Evolutionary conservation across 2,329 filamentous ascomycete species (phyloP), one percentile per base, ranked within the genome.

Genomic region (Xylaria digitata): DNA sequence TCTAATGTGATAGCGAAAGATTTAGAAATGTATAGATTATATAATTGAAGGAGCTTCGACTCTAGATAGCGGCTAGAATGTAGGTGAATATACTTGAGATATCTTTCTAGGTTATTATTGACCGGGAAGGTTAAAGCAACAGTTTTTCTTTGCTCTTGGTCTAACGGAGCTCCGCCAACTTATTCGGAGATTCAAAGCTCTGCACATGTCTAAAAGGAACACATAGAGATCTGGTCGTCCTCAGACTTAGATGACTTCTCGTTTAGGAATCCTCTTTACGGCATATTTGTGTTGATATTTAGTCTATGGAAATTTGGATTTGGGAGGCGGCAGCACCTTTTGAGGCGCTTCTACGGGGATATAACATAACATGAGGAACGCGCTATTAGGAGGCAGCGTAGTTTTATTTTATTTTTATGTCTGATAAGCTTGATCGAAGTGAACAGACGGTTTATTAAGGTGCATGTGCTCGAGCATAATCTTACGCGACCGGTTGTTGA

Each of bases 1-100:
- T 23, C 32, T 52, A 21, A 42, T 54, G 19, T 43, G 11, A 53
- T 43, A 32, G 37, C 23, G 30, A 59, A 50, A 26, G 50, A 15
- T 57, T 23, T 57, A 53, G 50, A 40, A 57, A 46, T 40, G 5
- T n/a, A 56, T 57, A 52, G 45, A 32, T 5, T 43, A 9, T 43
- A 34, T 30, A 56, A 55, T 54, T 2, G 19, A 61, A 8, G 54
- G 11, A 17, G 8, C 6, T 37, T 6, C 8, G 2, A 21, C 13
- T 30, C 6, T 23, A 34, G 11, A 48, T n/a, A n/a, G 7, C 6
- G 11, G 8, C 21, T 53, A 15, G 37, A n/a, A 34, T 43, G 17
- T 42, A 30, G 21, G 8, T 13, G 13, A 26, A 26, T 26, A 49
- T 15, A 9, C 45, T 49, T 3, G 7, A 49, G 26, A 26, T 5